A percentile compares a stretch with the other conserved stretches of the same genome.
Conservation (phyloP, 1,139 yeast genomes). For the Nakaseomyces nivariensis region DNA sequence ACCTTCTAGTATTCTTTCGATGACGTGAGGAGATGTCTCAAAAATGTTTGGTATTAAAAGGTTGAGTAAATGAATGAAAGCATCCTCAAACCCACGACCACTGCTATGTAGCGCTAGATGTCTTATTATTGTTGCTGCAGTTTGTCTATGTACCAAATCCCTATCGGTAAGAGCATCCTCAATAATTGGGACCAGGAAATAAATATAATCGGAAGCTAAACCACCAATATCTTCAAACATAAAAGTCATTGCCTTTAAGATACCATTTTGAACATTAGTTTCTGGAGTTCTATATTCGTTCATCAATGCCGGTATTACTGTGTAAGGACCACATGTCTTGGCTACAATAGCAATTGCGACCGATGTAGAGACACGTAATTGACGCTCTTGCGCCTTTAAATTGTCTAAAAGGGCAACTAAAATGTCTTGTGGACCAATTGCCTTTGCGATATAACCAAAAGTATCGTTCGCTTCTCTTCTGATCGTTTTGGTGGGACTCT, state of each 20-base stretch:
- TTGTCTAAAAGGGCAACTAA: slow-evolving; percentile 76
- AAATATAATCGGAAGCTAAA: slow-evolving; percentile 71
- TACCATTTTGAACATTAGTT: slow-evolving; percentile 90
- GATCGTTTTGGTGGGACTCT: slow-evolving; percentile 71
- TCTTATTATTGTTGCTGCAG: slow-evolving; percentile 81
- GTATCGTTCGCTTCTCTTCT: slow-evolving; percentile 82
- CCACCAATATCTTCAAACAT: slow-evolving; percentile 89
- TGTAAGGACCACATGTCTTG: slow-evolving; percentile 84
- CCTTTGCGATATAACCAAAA: slow-evolving; percentile 83
- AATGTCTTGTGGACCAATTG: slow-evolving; percentile 95
- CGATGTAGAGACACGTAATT: slow-evolving; percentile 91
- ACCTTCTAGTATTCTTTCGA: slow-evolving; percentile 70
- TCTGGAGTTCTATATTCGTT: slow-evolving; percentile 92
- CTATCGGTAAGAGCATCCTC: slow-evolving; percentile 90
- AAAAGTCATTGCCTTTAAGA: slow-evolving; percentile 83
- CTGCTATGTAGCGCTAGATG: slow-evolving; percentile 74
- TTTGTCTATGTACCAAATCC: slow-evolving; percentile 89
- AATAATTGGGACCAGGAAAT: slow-evolving; percentile 67
- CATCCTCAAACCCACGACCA: slow-evolving; percentile 69
- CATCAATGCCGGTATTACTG: slow-evolving; percentile 94
- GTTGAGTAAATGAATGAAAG: slow-evolving; percentile 65
- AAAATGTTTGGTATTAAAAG: slow-evolving; percentile 73
- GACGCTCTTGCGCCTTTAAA: slow-evolving; percentile 88
- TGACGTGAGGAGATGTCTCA: slow-evolving; percentile 94
- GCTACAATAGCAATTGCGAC: slow-evolving; percentile 98